Evolutionary conservation across 192 early-diverging fungal genomes (phyloP), one percentile per base, ranked within the genome.

Genomic region (Ambispora gerdemannii): DNA sequence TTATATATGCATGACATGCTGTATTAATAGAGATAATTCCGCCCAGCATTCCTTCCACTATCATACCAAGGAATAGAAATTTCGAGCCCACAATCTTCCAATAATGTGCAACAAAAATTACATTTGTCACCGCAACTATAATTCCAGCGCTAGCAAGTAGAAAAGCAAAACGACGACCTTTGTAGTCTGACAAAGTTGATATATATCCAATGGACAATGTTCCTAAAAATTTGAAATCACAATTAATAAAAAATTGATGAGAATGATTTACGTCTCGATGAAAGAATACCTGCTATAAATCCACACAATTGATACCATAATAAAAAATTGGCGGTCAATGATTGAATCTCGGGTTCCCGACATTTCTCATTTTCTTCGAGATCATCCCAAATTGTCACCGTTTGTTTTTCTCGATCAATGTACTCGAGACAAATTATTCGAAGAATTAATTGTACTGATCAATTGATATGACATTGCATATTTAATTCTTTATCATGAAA

Each of bases 1-100:
- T 58, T 30, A 58, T 2, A 38, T 70, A 70, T 6, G 67, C 67
- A 70, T 70, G 67, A 58, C 67, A 70, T 30, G 67, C 67, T 17
- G 67, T 59, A 28, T 58, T 58, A 49, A 70, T 55, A 0, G 52
- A 24, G 17, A 70, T 55, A 20, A 70, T 49, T 35, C 67, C 53
- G 0, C 67, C 67, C 38, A 28, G 28, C 15, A 70, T 35, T 30
- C 67, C 67, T 58, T 70, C 52, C 13, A 70, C 15, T 27, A 59
- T 47, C 11, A 55, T 35, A 27, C 67, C 67, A 28, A 70, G 7
- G 47, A 56, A 59, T 28, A 70, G 31, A 59, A 70, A 47, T 13
- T 59, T 49, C 1, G 30, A n/a, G 10, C 53, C 36, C 11, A 70
- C 24, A 19, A 59, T 38, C 7, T 28, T 56, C 67, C 53, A 70